Conservation (phyloP, 305 asterid genomes). For the Fraxinus dipetala region DNA sequence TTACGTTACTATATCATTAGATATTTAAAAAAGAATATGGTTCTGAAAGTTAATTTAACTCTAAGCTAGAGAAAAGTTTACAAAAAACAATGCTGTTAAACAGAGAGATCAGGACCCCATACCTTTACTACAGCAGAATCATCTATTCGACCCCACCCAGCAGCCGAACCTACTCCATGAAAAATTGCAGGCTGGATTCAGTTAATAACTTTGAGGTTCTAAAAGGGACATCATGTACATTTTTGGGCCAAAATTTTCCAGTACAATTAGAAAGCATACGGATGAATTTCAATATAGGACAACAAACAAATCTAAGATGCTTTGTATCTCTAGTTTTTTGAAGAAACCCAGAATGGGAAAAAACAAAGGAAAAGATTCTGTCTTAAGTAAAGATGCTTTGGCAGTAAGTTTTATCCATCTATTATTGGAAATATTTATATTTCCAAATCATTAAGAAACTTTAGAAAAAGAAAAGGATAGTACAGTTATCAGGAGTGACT, state of each 20-base stretch:
- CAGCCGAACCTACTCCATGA: conserved; percentile 78
- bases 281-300: background rate
- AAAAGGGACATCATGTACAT: conserved; percentile 10
- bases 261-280: background rate
- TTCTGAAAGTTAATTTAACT: conserved; percentile 7
- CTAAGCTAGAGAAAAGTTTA: background rate
- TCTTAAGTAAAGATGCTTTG: background rate
- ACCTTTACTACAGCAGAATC: conserved; percentile 98
- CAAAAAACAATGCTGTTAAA: conserved; percentile 12
- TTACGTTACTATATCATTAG: conserved; percentile 10
- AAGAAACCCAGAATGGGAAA: background rate
- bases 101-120: conserved; percentile 25
- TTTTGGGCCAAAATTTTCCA: background rate
- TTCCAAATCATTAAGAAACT: background rate
- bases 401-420: background rate
- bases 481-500: background rate
- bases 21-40: background rate
- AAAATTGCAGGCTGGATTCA: conserved; percentile 18
- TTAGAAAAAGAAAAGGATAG: background rate
- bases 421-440: background rate
- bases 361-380: background rate
- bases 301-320: background rate
- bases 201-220: conserved; percentile 15
- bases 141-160: conserved; percentile 98
- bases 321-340: background rate